These are phyloP conservation scores for Colletotrichum orchidophilum DNA, from an alignment of 2,329 filamentous ascomycete genomes.

Conservation along the genomic window DNA sequence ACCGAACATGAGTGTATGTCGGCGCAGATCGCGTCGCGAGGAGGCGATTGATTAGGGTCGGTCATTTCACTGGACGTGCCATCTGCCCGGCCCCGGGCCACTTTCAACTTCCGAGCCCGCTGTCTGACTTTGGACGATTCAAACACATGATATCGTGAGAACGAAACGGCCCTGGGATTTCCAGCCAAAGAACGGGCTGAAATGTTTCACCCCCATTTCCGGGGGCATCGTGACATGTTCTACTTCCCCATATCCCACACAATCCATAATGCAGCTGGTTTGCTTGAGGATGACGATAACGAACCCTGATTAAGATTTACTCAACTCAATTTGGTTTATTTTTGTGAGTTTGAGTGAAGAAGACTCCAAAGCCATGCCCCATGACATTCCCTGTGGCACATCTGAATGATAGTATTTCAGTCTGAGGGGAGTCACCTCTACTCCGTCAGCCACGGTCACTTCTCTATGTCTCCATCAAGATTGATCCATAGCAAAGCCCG, in stretches of 20 bases:
- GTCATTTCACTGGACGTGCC: neutral
- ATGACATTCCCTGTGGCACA: no score
- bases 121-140: neutral
- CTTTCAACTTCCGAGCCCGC: neutral
- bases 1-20: neutral
- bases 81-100: neutral
- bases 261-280: neutral
- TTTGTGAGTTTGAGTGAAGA: no score
- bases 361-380: no score
- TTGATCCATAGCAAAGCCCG: no score
- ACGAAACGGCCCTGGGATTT: neutral
- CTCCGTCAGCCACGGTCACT: no score
- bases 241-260: neutral
- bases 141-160: neutral
- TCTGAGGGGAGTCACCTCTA: no score
- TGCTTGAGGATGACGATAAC: no score
- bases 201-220: slow-evolving; percentile 7
- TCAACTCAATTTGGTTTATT: no score
- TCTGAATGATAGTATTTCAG: no score
- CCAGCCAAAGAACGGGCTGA: neutral
- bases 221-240: neutral
- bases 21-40: slow-evolving; percentile 27
- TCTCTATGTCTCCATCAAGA: no score
- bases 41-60: neutral
- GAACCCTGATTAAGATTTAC: no score